Evolutionary conservation across 2,329 filamentous ascomycete genomes (phyloP).

Genomic region (Exophiala alcalophila): DNA sequence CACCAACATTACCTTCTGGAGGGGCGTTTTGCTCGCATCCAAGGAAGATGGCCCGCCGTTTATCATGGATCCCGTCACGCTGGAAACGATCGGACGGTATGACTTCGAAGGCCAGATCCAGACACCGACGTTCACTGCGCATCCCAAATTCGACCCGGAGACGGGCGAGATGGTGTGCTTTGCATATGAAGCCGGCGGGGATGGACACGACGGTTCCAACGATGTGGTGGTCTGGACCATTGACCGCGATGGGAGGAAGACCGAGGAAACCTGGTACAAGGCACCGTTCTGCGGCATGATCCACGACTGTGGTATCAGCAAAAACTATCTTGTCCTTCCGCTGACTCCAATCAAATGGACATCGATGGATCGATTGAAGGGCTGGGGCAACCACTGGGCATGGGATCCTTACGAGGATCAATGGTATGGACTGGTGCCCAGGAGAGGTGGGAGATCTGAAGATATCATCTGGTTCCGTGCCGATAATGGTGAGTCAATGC

Average conservation of each 20-base stretch:
- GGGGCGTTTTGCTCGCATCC: slow-evolving; percentile 44
- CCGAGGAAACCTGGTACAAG: slow-evolving; percentile 50
- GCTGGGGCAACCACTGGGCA: slow-evolving; percentile 51
- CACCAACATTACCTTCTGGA: slow-evolving; percentile 58
- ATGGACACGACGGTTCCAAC: slow-evolving; percentile 37
- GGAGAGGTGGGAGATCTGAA: slow-evolving; percentile 49
- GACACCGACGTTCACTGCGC: slow-evolving; percentile 51
- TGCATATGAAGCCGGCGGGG: slow-evolving; percentile 50
- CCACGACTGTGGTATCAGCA: slow-evolving; percentile 49
- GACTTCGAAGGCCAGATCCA: slow-evolving; percentile 52
- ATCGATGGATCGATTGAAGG: slow-evolving; percentile 42
- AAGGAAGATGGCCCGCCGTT: slow-evolving; percentile 55
- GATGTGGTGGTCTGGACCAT: slow-evolving; percentile 51
- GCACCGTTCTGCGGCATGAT: slow-evolving; percentile 55
- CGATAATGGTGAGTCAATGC: slow-evolving; percentile 34
- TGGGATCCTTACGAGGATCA: slow-evolving; percentile 55
- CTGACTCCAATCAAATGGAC: slow-evolving; percentile 50
- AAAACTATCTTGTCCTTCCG: slow-evolving; percentile 50
- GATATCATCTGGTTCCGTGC: slow-evolving; percentile 43
- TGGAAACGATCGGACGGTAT: slow-evolving; percentile 49
- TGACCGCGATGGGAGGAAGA: slow-evolving; percentile 43
- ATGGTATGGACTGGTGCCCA: slow-evolving; percentile 54
- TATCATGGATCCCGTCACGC: slow-evolving; percentile 47
- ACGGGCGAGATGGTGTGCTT: slow-evolving; percentile 54
- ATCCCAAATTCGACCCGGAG: slow-evolving; percentile 53